Evolutionary conservation across 805 yeast species (phyloP).

Genomic region (Kazachstania taianensis): DNA sequence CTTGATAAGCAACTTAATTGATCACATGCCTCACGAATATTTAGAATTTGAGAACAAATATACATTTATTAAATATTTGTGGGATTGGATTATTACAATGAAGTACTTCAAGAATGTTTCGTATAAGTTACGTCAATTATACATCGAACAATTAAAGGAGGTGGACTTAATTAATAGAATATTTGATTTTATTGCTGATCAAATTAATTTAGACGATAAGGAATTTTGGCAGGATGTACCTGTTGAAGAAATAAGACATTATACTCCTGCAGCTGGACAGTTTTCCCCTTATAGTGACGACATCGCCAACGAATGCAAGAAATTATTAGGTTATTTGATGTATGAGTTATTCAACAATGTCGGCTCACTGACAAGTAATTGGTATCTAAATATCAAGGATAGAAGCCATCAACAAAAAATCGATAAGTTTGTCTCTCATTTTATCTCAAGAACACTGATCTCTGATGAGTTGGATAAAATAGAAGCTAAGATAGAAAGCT

Average conservation of each 20-base stretch:
- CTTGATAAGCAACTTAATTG: conserved; percentile 31
- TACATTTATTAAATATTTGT: conserved; percentile 37
- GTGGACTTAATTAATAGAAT: conserved; percentile 38
- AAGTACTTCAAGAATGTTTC: conserved; percentile 56
- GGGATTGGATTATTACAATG: conserved; percentile 61
- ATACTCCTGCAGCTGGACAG: conserved; percentile 10
- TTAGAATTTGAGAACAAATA: conserved; percentile 32
- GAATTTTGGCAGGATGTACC: conserved; percentile 20
- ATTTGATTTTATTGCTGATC: conserved; percentile 44
- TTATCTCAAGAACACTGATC: conserved; percentile 57
- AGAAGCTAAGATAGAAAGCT: conserved; percentile 30
- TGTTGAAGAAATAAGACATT: conserved; percentile 16
- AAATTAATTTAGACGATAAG: conserved; percentile 34
- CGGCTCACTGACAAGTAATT: conserved; percentile 31
- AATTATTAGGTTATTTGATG: conserved; percentile 19
- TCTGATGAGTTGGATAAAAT: conserved; percentile 46
- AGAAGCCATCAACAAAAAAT: conserved; percentile 49
- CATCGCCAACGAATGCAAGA: conserved; percentile 22
- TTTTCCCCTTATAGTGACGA: conserved; percentile 21
- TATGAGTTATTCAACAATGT: conserved; percentile 22
- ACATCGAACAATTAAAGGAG: conserved; percentile 47
- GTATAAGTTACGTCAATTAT: conserved; percentile 49
- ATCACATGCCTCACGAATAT: conserved; percentile 29
- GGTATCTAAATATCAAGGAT: conserved; percentile 66
- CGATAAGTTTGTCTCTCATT: conserved; percentile 51